These are phyloP conservation scores for Vanrija pseudolonga DNA, from an alignment of 1,284 basidiomycete genomes.

Conservation along the genomic window DNA sequence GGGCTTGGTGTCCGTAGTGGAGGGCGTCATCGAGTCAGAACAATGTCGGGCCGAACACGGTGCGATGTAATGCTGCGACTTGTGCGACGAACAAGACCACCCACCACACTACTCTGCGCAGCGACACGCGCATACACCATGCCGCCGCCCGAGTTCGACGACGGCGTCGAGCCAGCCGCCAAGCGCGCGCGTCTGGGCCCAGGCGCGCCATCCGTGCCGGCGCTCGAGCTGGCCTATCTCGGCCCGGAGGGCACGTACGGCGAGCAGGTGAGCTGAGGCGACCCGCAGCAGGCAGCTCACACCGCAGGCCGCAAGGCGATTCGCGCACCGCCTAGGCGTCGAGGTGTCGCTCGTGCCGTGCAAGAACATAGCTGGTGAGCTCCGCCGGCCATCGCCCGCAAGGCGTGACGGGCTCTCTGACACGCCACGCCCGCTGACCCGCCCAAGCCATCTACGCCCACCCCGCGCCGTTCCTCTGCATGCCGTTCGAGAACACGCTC, in stretches of 20 bases:
- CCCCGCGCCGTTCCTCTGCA: slow-evolving; percentile 28
- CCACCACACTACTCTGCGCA: too few relatives aligned
- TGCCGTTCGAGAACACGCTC: slow-evolving; percentile 49
- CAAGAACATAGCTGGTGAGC: slow-evolving; percentile 30
- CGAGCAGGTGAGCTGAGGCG: slow-evolving; percentile 35
- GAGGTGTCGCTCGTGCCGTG: slow-evolving; percentile 29
- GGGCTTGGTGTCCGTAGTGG: too few relatives aligned
- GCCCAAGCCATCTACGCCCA: slow-evolving; percentile 26
- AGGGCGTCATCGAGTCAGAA: too few relatives aligned
- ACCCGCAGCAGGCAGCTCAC: not conserved
- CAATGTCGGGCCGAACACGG: too few relatives aligned
- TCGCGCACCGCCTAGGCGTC: slow-evolving; percentile 11
- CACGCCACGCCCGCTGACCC: not conserved
- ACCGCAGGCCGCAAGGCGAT: slow-evolving; percentile 19
- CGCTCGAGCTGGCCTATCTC: slow-evolving; percentile 35
- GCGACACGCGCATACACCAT: too few relatives aligned
- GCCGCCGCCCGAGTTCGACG: too few relatives aligned
- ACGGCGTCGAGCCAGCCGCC: not conserved
- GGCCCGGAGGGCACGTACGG: slow-evolving; percentile 49
- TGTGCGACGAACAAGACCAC: too few relatives aligned
- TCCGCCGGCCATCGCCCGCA: not conserved
- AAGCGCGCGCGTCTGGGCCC: not conserved
- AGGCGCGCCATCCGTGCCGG: not conserved
- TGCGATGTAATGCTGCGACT: too few relatives aligned
- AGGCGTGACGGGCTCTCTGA: too few relatives aligned